Evolutionary conservation across 202 grass and related monocot species (phyloP), one percentile per base, ranked within the genome.

Genomic region (Schoenoplectus tabernaemontani): DNA sequence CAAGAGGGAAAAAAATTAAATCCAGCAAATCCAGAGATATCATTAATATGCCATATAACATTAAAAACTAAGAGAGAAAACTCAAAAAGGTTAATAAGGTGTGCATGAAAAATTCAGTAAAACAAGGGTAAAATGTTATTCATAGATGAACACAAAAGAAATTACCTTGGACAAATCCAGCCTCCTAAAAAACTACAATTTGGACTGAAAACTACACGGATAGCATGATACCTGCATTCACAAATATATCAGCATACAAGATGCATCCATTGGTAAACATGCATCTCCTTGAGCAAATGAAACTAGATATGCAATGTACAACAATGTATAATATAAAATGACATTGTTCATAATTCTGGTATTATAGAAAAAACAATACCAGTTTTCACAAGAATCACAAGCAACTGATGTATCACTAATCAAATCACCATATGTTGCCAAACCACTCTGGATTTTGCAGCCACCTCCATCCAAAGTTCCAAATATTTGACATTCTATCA

Each of bases 151-250:
- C 43, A 67, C 12, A 66, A 30, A 57, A 83, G 75, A 46, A 66
- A 84, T 87, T 92, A 98, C 95, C 95, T 94, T 83, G 95, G 91
- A 83, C 95, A 98, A 44, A 98, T 84, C 95, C 95, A 98, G 1
- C 83, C 91, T 86, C 86, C 85, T 42, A 85, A 54, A 70, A 69
- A 79, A 79, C 84, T 48, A 43, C 13, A 83, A 77, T 92, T 87
- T 77, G 89, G 83, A 81, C 83, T 85, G 73, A 98, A 98, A 64
- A 85, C 89, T 76, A 98, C 89, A 64, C 91, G 94, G 75, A 90
- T 86, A 71, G 95, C 95, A 90, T 98, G 95, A 89, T 98, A 98
- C 95, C 95, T 98, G 79, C 58, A 50, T 87, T 84, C 78, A 85
- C 59, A 41, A 50, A 69, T 51, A 84, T 69, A 77, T 59, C 26